Conservation (phyloP, 768 basidiomycete genomes). For the Mycena kentingensis region DNA sequence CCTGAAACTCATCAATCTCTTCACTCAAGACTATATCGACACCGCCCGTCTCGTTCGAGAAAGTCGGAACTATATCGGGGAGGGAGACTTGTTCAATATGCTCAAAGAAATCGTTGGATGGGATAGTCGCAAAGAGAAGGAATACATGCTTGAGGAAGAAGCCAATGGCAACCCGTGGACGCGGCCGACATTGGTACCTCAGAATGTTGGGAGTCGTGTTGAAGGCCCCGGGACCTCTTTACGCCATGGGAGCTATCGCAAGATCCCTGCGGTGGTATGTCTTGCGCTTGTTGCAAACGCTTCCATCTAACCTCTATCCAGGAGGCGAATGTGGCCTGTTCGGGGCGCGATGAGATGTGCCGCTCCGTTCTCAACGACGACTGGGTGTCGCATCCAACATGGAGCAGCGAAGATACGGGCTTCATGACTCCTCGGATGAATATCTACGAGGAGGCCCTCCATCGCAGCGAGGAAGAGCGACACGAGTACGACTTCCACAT, state of each 20-base stretch:
- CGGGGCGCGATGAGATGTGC: conserved; percentile 97
- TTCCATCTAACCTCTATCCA: conserved; percentile 31
- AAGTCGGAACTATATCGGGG: conserved; percentile 71
- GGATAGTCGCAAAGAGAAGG: conserved; percentile 72
- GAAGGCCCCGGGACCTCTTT: conserved; percentile 67
- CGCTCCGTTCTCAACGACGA: conserved; percentile 95
- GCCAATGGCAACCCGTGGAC: conserved; percentile 52
- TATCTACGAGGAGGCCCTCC: conserved; percentile 92
- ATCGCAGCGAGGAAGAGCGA: conserved; percentile 95
- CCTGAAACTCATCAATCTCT: conserved; percentile 91
- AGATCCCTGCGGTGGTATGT: conserved; percentile 76
- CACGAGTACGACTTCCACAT: conserved; percentile 99
- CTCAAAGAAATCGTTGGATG: conserved; percentile 88
- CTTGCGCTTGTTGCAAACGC: conserved; percentile 1
- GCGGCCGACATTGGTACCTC: conserved; percentile 46
- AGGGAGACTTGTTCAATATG: conserved; percentile 76
- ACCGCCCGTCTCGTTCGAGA: conserved; percentile 80
- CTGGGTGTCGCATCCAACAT: conserved; percentile 97
- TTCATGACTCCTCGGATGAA: conserved; percentile 94
- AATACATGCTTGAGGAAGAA: conserved; percentile 51
- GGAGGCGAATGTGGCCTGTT: conserved; percentile 88
- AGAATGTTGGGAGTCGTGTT: conserved; percentile 43
- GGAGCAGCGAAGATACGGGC: conserved; percentile 91
- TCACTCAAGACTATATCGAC: conserved; percentile 93
- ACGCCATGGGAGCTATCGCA: conserved; percentile 88